Conservation (phyloP, 306 rosid genomes). For the Herpetospermum pedunculosum region DNA sequence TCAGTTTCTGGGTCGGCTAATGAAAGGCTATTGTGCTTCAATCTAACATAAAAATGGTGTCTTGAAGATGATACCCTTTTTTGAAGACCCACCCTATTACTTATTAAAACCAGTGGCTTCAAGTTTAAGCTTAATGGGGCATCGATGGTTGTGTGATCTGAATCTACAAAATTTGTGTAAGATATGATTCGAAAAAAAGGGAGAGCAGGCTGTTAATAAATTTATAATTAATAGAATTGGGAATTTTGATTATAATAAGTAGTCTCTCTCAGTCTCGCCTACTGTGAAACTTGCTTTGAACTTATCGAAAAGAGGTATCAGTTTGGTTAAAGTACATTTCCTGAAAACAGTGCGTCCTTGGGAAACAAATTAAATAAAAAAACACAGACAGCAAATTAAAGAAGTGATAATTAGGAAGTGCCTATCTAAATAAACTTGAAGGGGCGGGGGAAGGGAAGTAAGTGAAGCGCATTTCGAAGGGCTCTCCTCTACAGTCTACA, state of each 20-base stretch:
- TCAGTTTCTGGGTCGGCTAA: not conserved
- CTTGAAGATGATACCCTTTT: not conserved
- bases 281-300: not conserved
- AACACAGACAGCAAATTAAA: not conserved
- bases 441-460: not conserved
- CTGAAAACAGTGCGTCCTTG: conserved; percentile 17
- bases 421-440: conserved; percentile 1
- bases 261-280: not conserved
- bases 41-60: not conserved
- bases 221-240: not conserved
- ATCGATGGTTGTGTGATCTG: not conserved
- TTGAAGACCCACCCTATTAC: no score
- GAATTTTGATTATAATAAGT: not conserved
- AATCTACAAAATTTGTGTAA: not conserved
- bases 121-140: not conserved
- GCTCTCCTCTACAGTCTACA: conserved; percentile 2
- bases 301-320: not conserved
- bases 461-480: conserved; percentile 14
- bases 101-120: no score
- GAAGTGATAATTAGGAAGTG: not conserved
- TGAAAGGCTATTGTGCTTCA: not conserved
- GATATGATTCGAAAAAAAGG: not conserved
- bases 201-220: not conserved
- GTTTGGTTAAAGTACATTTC: conserved; percentile 8
- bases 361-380: not conserved